Base-by-base conservation (phyloP, 192 early-diverging fungal genomes). In the Mortierella antarctica region DNA sequence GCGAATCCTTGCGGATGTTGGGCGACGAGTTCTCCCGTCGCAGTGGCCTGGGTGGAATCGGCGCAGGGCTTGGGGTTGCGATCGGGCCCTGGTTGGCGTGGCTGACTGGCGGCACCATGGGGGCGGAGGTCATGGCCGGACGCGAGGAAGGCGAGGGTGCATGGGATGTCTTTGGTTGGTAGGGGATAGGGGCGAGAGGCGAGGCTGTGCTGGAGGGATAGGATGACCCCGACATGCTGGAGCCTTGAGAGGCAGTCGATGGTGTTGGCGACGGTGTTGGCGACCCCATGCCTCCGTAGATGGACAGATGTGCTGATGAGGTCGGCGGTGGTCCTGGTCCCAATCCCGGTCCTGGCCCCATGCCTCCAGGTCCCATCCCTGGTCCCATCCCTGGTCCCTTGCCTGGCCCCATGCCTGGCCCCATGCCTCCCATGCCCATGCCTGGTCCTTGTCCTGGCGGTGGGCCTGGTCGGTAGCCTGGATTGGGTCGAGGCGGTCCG, bases 21-120 rank as follows among this genome's bases (percentile, higher is more conserved):
- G 70, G 65, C 13, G 77, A 67, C 13, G 70, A 80, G 60, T 67
- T 80, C 52, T 80, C 70, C 7, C 65, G 65, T 39, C 70, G 77
- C 18, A 80, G 21, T 7, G 65, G 44, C 14, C 58, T 64, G 9
- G 74, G 59, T 59, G 71, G 71, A 31, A 57, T 18, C 0, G 70
- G 70, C 17, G 57, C 41, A 46, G 70, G 70, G 45, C 39, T 53
- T 17, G 54, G 1, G 44, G 44, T 15, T 11, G 47, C 4, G 4
- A 5, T 54, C 15, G 63, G 15, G 31, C 23, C 50, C 14, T 31
- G 31, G 31, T 31, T 31, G 31, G 31, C 31, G 31, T 31, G 61
- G 47, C 23, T 64, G 62, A 7, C 21, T 15, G 10, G 52, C 20
- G 13, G 65, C 31, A 20, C 23, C 31, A 44, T 66, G 1, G 72